Base-by-base conservation (phyloP, 1,139 yeast genomes). In the Geotrichum aggregatum region DNA sequence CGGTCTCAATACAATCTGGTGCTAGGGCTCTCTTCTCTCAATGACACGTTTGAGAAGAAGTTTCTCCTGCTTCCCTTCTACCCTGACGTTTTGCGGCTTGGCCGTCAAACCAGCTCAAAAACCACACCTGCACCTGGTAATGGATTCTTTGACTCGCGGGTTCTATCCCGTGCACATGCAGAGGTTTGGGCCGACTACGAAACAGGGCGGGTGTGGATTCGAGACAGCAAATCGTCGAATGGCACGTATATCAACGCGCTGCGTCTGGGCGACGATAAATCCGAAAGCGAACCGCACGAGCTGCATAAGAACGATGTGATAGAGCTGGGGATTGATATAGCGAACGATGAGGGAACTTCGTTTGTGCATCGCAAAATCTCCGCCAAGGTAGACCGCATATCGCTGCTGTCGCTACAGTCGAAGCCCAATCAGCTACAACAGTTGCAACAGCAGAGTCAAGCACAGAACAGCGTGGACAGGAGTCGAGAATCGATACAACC, bases 121-220 rank as follows among this genome's bases (percentile, higher is more conserved):
- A 79, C 84, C 50, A 77, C 78, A 58, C 91, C 95, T 8, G 80
- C 83, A 53, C 79, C 84, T 4, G 83, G 86, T 40, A 94, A 94
- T 66, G 98, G 98, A 0, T 91, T 80, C 67, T 92, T 92, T 65
- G 98, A 92, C 67, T 88, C 97, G 8, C 75, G 98, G 38, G 98
- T 94, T 11, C 76, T 92, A 48, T 84, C 95, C 43, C 75, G 99
- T 59, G 92, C 87, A 63, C 99, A 92, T 70, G 99, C 99, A 0
- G 92, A 87, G 61, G 73, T 92, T 57, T 87, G 81, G 74, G 82
- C 89, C 40, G 91, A 85, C 61, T 73, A 81, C n/a, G 71, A 71
- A 22, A 73, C 74, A 4, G 91, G 94, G 10, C 77, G 77, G 55
- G 76, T 92, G 34, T 87, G 79, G 78, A 77, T 92, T 39, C 81